Evolutionary conservation across 371 early-diverging fungal genomes (phyloP).

Genomic region (Mortierella sp.): DNA sequence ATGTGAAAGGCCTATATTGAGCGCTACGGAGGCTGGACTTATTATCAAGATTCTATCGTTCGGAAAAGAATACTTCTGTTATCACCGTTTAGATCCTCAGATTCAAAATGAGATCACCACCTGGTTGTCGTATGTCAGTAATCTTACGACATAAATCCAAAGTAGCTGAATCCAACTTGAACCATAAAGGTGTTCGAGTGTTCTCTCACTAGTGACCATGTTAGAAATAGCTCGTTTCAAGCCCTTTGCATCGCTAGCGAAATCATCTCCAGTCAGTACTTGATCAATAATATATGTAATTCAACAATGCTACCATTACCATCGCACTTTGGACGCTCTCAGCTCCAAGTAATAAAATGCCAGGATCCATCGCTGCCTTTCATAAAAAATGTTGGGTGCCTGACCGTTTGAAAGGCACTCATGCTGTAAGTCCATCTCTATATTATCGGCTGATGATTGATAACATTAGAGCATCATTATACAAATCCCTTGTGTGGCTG

Average conservation of each 20-base stretch:
- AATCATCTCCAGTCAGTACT: not conserved
- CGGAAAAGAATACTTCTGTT: not conserved
- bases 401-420: not conserved
- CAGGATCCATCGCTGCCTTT: constrained; percentile 1
- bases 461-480: not conserved
- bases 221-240: not conserved
- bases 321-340: not conserved
- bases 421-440: not conserved
- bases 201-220: not conserved
- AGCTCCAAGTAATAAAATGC: constrained; percentile 3
- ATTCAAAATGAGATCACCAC: not conserved
- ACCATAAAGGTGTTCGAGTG: not conserved
- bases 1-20: not conserved
- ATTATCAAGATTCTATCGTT: not conserved
- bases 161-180: constrained; percentile 8
- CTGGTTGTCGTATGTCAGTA: not conserved
- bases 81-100: not conserved
- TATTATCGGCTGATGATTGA: not conserved
- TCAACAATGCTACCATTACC: not conserved
- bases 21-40: not conserved
- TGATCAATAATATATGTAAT: not conserved
- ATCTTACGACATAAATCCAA: constrained; percentile 8
- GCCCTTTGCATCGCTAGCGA: not conserved
- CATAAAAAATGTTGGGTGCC: no score
- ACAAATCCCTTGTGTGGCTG: no score